A percentile compares a stretch with the other conserved stretches of the same genome.
Conservation (phyloP, 495 filamentous ascomycete genomes). For the Xylaria sp. region DNA sequence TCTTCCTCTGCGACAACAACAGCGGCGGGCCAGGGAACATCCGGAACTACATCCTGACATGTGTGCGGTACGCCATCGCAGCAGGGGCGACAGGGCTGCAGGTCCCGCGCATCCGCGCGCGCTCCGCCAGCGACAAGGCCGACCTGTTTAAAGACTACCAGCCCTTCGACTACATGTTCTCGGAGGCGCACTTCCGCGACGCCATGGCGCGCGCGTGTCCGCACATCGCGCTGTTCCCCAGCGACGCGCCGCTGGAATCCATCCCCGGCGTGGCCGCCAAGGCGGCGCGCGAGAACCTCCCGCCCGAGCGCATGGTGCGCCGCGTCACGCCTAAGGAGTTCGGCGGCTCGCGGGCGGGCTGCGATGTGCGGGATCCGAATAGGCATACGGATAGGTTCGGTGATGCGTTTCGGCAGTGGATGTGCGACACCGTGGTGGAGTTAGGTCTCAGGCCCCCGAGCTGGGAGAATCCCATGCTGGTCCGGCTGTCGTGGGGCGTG, state of each 20-base stretch:
- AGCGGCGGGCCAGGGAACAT: slow-evolving; percentile 61
- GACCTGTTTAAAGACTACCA: slow-evolving; percentile 41
- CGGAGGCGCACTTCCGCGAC: slow-evolving; percentile 48
- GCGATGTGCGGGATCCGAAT: slow-evolving; percentile 53
- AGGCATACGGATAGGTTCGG: slow-evolving; percentile 53
- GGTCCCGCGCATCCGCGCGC: slow-evolving; percentile 50
- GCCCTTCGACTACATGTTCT: slow-evolving; percentile 55
- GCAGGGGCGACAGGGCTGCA: slow-evolving; percentile 55
- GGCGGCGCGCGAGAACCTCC: slow-evolving; percentile 19
- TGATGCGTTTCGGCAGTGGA: slow-evolving; percentile 39
- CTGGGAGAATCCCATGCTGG: slow-evolving; percentile 40
- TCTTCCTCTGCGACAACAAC: slow-evolving; percentile 59
- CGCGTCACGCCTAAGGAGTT: slow-evolving; percentile 51
- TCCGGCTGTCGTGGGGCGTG: slow-evolving; percentile 54
- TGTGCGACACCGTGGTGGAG: slow-evolving; percentile 35
- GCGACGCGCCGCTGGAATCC: slow-evolving; percentile 30
- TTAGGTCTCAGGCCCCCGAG: slow-evolving; percentile 34
- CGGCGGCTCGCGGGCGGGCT: slow-evolving; percentile 46
- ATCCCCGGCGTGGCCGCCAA: slow-evolving; percentile 45
- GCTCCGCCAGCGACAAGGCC: slow-evolving; percentile 41
- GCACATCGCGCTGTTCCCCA: slow-evolving; percentile 44
- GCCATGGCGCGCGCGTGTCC: slow-evolving; percentile 48
- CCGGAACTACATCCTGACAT: slow-evolving; percentile 59
- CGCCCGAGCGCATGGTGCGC: slow-evolving; percentile 39
- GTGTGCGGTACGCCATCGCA: slow-evolving; percentile 57